Percentiles rank a stretch among this genome's conserved stretches.
Evolutionary conservation across 2,329 filamentous ascomycete genomes (phyloP).

Genomic region (Hymenoscyphus albidus): DNA sequence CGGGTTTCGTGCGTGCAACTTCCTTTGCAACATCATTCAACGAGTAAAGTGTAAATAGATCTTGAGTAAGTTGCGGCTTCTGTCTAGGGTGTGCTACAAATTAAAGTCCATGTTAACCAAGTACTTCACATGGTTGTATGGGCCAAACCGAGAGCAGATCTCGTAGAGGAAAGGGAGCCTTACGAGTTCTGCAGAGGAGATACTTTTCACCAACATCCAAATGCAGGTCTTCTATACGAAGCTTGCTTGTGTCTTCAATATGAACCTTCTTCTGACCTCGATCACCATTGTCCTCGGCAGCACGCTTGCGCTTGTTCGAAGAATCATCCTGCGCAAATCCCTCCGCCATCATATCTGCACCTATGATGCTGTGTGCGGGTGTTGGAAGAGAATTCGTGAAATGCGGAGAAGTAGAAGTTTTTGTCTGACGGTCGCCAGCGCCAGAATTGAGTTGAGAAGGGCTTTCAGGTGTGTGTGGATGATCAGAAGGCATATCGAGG

Average conservation of each 20-base stretch:
- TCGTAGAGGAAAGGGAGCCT: conserved; percentile 47
- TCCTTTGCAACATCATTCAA: conserved; percentile 55
- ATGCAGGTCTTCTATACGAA: conserved; percentile 62
- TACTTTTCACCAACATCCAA: conserved; percentile 65
- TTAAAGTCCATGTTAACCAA: conserved; percentile 36
- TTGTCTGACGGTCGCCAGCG: conserved; percentile 39
- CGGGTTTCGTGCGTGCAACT: conserved; percentile 60
- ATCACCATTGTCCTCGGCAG: conserved; percentile 52
- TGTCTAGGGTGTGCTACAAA: conserved; percentile 32
- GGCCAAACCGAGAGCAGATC: conserved; percentile 17
- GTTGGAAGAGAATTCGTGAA: conserved; percentile 49
- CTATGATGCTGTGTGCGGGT: conserved; percentile 56
- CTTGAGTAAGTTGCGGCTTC: conserved; percentile 49
- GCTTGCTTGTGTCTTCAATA: conserved; percentile 53
- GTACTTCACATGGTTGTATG: conserved; percentile 21
- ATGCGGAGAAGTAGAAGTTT: conserved; percentile 49
- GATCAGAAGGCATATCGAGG: conserved; percentile 54
- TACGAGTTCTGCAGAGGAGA: conserved; percentile 64
- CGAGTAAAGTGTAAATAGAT: conserved; percentile 57
- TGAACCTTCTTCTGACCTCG: conserved; percentile 60
- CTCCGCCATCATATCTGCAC: conserved; percentile 22
- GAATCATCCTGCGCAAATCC: conserved; percentile 44
- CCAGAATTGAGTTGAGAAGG: conserved; percentile 57
- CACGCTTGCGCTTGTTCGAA: conserved; percentile 60
- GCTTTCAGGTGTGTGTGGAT: conserved; percentile 65